These are phyloP conservation scores for Sporobolus alterniflorus DNA, from an alignment of 202 grass and related monocot species.

Conservation along the genomic window DNA sequence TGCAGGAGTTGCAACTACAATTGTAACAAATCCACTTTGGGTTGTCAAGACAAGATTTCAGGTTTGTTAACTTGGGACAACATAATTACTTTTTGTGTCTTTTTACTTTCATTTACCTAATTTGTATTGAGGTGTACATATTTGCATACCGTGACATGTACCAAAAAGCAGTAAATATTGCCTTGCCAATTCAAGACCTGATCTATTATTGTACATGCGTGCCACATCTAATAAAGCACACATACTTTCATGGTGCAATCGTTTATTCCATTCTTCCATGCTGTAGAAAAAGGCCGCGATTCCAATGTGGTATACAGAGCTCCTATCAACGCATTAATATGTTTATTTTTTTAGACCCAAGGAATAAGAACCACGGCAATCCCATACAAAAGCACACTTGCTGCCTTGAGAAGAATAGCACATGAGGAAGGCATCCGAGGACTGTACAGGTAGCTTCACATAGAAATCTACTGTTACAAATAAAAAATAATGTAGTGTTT, in stretches of 20 bases:
- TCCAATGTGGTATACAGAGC: neutral
- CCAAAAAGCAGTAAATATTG: neutral
- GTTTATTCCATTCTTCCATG: neutral
- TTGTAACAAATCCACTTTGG: conserved; percentile 96
- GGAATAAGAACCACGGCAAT: conserved; percentile 56
- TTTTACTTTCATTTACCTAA: neutral
- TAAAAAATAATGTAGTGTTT: neutral
- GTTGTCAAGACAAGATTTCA: conserved; percentile 99
- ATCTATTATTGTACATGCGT: neutral
- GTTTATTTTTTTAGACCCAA: conserved; percentile 74
- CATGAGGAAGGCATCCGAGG: conserved; percentile 90
- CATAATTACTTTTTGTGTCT: neutral
- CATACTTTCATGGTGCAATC: neutral
- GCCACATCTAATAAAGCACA: neutral
- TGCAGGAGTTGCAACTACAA: conserved; percentile 92
- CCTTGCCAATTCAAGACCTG: neutral
- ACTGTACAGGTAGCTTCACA: conserved; percentile 69
- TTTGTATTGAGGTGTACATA: neutral
- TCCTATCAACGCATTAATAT: conserved; percentile 4
- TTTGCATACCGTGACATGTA: neutral
- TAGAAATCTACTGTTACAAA: conserved; percentile 5
- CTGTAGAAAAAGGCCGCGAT: neutral
- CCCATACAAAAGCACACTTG: conserved; percentile 77
- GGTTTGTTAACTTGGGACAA: conserved; percentile 41
- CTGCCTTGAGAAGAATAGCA: conserved; percentile 81